Conservation (phyloP, 495 filamentous ascomycete species). For the Penicillium turbatum region DNA sequence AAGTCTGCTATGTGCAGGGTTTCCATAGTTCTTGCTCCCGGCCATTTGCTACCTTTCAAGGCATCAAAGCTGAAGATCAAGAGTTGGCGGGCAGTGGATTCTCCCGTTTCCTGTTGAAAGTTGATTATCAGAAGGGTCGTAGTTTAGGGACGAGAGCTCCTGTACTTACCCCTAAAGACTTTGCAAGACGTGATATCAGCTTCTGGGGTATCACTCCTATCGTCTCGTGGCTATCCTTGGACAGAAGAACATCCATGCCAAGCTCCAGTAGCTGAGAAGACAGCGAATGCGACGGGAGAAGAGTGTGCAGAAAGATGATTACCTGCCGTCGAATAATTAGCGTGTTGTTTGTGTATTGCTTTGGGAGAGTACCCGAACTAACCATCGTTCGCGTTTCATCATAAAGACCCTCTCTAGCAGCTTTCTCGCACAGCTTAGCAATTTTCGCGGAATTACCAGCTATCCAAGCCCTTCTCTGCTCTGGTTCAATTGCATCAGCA, state of each 20-base stretch:
- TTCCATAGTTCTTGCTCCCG: constrained; percentile 4
- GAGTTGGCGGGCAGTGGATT: constrained; percentile 20
- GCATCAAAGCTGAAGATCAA: constrained; percentile 24
- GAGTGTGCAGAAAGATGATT: constrained; percentile 19
- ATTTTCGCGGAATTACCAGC: constrained; percentile 38
- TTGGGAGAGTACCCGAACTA: constrained; percentile 2
- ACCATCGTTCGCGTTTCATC: constrained; percentile 43
- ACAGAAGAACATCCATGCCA: constrained; percentile 27
- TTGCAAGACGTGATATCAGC: constrained; percentile 23
- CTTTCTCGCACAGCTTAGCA: constrained; percentile 51
- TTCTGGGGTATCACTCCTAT: constrained; percentile 21
- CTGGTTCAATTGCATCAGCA: constrained; percentile 38
- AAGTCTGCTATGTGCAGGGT: constrained; percentile 22
- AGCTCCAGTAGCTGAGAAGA: constrained; percentile 24
- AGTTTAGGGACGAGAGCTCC: too few relatives aligned
- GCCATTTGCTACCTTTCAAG: constrained; percentile 10
- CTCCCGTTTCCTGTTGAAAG: constrained; percentile 17
- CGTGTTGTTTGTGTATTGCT: not conserved
- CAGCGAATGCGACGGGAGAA: constrained; percentile 22
- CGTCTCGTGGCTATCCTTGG: constrained; percentile 22
- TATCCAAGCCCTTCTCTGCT: constrained; percentile 44
- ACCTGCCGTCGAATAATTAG: not conserved
- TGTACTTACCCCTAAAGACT: constrained; percentile 26
- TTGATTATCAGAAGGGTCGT: too few relatives aligned
- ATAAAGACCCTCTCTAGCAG: constrained; percentile 37